Base-by-base conservation (phyloP, 306 rosid genomes). In the Vigna trinervia region DNA sequence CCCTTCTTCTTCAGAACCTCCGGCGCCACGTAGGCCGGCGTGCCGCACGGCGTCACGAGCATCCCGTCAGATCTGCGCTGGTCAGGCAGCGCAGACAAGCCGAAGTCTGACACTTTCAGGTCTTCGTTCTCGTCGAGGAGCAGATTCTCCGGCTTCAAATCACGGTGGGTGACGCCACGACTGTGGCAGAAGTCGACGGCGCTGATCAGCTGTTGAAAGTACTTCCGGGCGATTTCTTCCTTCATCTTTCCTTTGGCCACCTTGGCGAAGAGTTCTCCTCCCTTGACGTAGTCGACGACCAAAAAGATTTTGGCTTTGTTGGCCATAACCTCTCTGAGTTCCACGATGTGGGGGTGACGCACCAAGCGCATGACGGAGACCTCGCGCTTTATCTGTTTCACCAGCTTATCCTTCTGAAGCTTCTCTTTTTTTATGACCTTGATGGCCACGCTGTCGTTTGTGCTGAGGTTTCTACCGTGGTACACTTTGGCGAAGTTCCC, bases 161-260 rank as follows among this genome's bases (percentile, higher is more conserved):
- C 97, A 0, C 94, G 96, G 79, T 93, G 97, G 0, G 89, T 88
- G 5, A 93, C 93, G 0, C 97, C 96, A 0, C 98, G 87, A 73
- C 97, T 91, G 50, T 93, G 98, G 64, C 97, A 93, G 80, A 89
- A 93, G 38, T 93, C 97, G 2, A 93, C 87, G 2, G 96, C 97
- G 53, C 86, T 80, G 6, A 91, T 77, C 8, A 93, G 58, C 7
- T 93, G 96, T 12, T 85, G 96, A 64, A 93, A 93, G 62, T 93
- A 93, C 23, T 89, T 93, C 14, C 92, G 78, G 0, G 93, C 97
- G 0, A 43, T 8, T 1, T 86, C 85, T n/a, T 91, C 98, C 1
- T 74, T 73, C 71, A 93, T 77, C 48, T 88, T 91, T 0, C 97
- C 97, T 50, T 80, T 83, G 0, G 79, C 66, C 1, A 91, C 75